phyloP scores from a whole-genome alignment of 2,329 filamentous ascomycete genomes.

The Colletotrichum sp. region DNA sequence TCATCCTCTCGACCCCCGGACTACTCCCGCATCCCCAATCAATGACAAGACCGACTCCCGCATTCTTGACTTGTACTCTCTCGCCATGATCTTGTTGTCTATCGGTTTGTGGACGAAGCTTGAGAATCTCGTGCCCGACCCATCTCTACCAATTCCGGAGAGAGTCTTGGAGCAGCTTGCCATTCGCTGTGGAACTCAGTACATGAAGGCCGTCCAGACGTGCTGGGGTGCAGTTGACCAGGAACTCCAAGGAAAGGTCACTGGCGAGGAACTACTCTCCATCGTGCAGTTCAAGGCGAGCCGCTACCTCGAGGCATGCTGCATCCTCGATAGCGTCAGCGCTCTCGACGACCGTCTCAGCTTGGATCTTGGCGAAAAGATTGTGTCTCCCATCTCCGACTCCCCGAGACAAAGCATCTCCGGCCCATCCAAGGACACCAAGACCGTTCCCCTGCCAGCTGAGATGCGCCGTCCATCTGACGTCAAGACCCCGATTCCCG shows the following conservation, averaged over 20 bases:
- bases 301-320: conserved; percentile 66
- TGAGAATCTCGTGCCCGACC: conserved; percentile 53
- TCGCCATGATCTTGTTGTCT: conserved; percentile 76
- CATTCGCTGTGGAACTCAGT: conserved; percentile 74
- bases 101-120: conserved; percentile 78
- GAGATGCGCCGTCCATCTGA: conserved; percentile 48
- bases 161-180: conserved; percentile 68
- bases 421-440: conserved; percentile 6
- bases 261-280: conserved; percentile 56
- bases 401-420: conserved; percentile 2
- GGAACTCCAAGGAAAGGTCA: conserved; percentile 52
- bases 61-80: conserved; percentile 72
- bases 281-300: conserved; percentile 60
- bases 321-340: conserved; percentile 64
- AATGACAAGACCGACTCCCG: conserved; percentile 58
- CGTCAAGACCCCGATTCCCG: neutral
- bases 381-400: neutral
- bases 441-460: conserved; percentile 1
- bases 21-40: conserved; percentile 52
- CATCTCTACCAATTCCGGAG: conserved; percentile 58
- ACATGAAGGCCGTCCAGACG: conserved; percentile 75
- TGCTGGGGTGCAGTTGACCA: conserved; percentile 76
- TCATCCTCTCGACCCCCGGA: conserved; percentile 69
- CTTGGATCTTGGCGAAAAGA: conserved; percentile 46
- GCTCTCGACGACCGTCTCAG: conserved; percentile 59